These are phyloP conservation scores for Leccinum incarnatum DNA, from an alignment of 768 basidiomycete species.

Conservation along the genomic window DNA sequence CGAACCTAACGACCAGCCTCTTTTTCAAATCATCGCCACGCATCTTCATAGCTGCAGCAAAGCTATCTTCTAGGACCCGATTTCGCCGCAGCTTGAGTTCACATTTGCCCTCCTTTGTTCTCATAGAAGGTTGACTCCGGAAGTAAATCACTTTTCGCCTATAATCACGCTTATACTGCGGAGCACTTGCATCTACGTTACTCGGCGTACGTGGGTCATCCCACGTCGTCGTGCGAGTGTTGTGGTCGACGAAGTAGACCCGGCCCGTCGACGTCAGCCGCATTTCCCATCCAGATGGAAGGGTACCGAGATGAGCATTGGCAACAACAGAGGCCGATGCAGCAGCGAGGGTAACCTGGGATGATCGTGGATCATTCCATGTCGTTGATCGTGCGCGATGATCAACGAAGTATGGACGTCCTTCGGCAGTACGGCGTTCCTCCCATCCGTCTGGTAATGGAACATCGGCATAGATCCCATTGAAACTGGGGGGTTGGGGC, in stretches of 20 bases:
- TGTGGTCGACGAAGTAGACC: constrained; percentile 94
- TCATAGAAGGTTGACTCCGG: constrained; percentile 85
- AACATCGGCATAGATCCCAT: constrained; percentile 48
- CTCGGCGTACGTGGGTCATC: constrained; percentile 88
- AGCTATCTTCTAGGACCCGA: constrained; percentile 85
- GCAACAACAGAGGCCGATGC: constrained; percentile 43
- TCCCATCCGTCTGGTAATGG: constrained; percentile 91
- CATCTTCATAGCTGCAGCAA: constrained; percentile 78
- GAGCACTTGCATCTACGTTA: constrained; percentile 80
- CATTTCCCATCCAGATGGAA: constrained; percentile 97
- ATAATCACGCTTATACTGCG: constrained; percentile 96
- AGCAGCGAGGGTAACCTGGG: constrained; percentile 46
- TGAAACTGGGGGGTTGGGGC: constrained; percentile 31
- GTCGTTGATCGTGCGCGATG: constrained; percentile 85
- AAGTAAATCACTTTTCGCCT: constrained; percentile 90
- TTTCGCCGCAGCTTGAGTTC: constrained; percentile 80
- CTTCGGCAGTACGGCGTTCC: constrained; percentile 86
- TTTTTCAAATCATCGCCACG: constrained; percentile 69
- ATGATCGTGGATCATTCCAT: constrained; percentile 81
- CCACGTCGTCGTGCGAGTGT: constrained; percentile 86
- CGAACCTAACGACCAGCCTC: constrained; percentile 70
- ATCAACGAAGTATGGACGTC: constrained; percentile 71
- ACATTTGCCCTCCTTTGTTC: constrained; percentile 74
- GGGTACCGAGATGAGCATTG: constrained; percentile 67
- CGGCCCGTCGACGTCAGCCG: constrained; percentile 78